These are phyloP conservation scores for Solanum hybrid DNA, from an alignment of 305 asterid genomes.

Conservation along the genomic window DNA sequence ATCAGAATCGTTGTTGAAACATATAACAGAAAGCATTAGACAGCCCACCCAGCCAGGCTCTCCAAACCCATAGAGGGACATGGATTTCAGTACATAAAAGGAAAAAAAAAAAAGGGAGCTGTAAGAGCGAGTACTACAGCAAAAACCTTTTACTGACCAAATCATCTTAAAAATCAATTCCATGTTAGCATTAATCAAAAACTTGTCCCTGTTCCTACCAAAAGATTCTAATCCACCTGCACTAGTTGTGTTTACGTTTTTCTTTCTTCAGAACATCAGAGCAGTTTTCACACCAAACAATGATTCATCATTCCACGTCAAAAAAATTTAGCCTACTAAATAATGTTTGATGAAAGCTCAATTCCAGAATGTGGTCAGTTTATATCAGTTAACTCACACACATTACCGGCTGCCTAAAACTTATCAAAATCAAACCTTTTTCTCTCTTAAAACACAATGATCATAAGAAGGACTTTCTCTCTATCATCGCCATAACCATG, in stretches of 20 bases:
- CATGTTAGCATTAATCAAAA: not conserved
- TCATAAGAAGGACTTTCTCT: not conserved
- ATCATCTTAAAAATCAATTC: not conserved
- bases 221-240: not conserved
- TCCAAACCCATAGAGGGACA: not conserved
- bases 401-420: not conserved
- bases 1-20: not conserved
- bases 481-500: not conserved
- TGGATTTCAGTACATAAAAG: not conserved
- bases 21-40: not conserved
- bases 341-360: not conserved
- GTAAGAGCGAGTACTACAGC: not conserved
- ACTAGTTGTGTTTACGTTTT: not conserved
- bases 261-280: not conserved
- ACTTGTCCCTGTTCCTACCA: not conserved
- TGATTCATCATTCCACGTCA: not conserved
- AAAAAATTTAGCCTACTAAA: not conserved
- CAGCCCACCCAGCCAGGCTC: not conserved
- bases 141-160: not conserved
- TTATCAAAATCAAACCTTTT: too few species aligned
- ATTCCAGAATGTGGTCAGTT: not conserved
- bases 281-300: not conserved
- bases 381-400: not conserved
- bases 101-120: not conserved
- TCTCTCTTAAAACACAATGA: not conserved